Evolutionary conservation across 2,329 filamentous ascomycete species (phyloP).

Genomic region (Phialophora verrucosa): DNA sequence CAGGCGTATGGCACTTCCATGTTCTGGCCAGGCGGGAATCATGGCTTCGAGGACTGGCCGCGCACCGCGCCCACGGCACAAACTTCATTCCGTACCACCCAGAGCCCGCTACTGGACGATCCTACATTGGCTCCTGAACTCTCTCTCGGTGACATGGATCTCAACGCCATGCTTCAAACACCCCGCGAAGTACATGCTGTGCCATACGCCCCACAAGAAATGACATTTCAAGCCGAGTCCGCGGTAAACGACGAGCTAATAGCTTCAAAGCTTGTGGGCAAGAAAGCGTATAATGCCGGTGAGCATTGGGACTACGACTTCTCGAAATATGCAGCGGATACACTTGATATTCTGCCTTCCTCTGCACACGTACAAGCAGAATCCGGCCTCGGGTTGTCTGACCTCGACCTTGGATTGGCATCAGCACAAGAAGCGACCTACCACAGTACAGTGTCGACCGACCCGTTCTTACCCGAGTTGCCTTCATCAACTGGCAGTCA

Average conservation of each 20-base stretch:
- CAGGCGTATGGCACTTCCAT: neutral
- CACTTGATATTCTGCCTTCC: neutral
- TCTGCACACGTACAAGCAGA: neutral
- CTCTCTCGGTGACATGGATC: neutral
- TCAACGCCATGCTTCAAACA: neutral
- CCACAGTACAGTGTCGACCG: neutral
- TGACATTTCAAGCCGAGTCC: neutral
- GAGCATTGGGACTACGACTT: neutral
- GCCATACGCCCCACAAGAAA: neutral
- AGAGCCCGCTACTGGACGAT: neutral
- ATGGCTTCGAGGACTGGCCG: neutral
- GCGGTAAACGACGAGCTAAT: neutral
- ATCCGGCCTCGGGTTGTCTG: neutral
- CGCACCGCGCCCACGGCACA: neutral
- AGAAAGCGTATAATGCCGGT: neutral
- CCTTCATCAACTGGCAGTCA: constrained; percentile 6
- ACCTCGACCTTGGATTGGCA: constrained; percentile 5
- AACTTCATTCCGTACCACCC: neutral
- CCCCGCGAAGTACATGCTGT: neutral
- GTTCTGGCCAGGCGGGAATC: neutral
- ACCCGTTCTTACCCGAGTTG: constrained; percentile 20
- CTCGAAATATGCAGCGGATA: neutral
- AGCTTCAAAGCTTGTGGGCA: neutral
- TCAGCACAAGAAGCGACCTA: constrained; percentile 1
- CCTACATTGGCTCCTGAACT: constrained; percentile 9